Percentiles rank a stretch among this genome's conserved stretches.
Evolutionary conservation across 257 asterid genomes (phyloP).

Genomic region (Scutellaria minor): DNA sequence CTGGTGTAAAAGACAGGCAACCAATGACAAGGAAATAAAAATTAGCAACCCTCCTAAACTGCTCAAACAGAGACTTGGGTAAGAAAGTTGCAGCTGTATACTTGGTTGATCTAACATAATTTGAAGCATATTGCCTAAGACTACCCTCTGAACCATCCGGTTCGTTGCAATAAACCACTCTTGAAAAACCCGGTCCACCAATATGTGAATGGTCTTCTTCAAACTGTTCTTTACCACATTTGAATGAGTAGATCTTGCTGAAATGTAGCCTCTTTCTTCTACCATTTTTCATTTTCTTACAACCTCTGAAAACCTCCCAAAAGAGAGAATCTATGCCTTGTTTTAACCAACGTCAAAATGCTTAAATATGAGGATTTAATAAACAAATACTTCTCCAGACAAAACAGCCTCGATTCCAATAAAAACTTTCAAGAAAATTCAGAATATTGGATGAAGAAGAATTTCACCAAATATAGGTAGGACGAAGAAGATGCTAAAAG

Average conservation of each 20-base stretch:
- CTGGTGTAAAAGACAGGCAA: constrained; percentile 66
- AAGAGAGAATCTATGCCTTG: constrained; percentile 25
- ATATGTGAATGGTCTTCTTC: constrained; percentile 71
- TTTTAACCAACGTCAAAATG: background rate
- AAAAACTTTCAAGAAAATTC: background rate
- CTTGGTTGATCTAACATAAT: constrained; percentile 81
- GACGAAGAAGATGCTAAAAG: constrained; percentile 28
- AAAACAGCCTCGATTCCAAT: constrained; percentile 24
- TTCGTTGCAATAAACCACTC: constrained; percentile 81
- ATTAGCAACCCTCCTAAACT: constrained; percentile 94
- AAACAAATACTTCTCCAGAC: constrained; percentile 22
- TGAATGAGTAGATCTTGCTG: constrained; percentile 82
- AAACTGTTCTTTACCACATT: constrained; percentile 54
- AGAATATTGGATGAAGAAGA: constrained; percentile 35
- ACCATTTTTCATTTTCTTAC: constrained; percentile 44
- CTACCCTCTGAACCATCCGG: constrained; percentile 54
- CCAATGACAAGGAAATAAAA: constrained; percentile 82
- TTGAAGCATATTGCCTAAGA: constrained; percentile 51
- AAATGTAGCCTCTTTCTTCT: constrained; percentile 62
- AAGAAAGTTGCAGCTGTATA: constrained; percentile 81
- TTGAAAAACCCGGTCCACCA: constrained; percentile 90
- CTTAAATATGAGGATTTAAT: constrained; percentile 19
- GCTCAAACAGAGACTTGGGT: constrained; percentile 90
- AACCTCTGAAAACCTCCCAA: constrained; percentile 11
- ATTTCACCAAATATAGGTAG: constrained; percentile 26